Percentiles rank a stretch among this genome's conserved stretches.
Conservation (phyloP, 2,329 filamentous ascomycete genomes). For the Dothiorella sarmentorum region DNA sequence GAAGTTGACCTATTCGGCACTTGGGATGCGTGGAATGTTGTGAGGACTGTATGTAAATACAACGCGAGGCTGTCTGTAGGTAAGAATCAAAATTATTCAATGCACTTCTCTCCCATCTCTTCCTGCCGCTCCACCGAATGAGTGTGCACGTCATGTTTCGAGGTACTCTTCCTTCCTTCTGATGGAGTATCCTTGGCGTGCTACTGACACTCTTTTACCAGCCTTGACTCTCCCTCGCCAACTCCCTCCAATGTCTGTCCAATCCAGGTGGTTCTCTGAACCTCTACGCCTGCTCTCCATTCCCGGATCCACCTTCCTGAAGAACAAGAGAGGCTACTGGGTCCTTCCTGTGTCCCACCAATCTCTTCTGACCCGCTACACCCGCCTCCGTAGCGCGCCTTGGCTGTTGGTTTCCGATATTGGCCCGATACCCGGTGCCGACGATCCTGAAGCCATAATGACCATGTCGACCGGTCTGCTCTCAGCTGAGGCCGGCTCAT, state of each 20-base stretch:
- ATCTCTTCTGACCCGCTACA: conserved; percentile 53
- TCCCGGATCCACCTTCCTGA: conserved; percentile 52
- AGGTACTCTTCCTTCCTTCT: background rate
- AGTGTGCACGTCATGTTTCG: background rate
- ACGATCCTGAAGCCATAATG: conserved; percentile 38
- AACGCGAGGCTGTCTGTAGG: conserved; percentile 75
- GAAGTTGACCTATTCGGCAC: conserved; percentile 64
- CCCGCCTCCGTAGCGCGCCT: conserved; percentile 55
- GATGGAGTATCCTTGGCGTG: background rate
- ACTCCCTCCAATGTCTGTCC: conserved; percentile 54
- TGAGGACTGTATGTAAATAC: conserved; percentile 84
- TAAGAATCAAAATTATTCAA: conserved; percentile 49
- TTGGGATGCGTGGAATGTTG: conserved; percentile 93
- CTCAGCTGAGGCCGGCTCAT: conserved; percentile 41
- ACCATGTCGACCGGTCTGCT: conserved; percentile 35
- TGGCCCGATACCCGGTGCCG: conserved; percentile 51
- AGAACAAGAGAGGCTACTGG: conserved; percentile 57
- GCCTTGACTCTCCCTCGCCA: conserved; percentile 58
- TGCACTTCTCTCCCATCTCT: conserved; percentile 1
- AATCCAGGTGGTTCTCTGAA: conserved; percentile 62
- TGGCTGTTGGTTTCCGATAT: conserved; percentile 61
- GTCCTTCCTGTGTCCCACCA: conserved; percentile 59
- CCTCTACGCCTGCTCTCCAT: conserved; percentile 57
- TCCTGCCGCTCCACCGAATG: background rate
- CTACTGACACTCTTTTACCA: conserved; percentile 27